Conservation (phyloP, 2,329 filamentous ascomycete species). For the Aspergillus novoparasiticus region DNA sequence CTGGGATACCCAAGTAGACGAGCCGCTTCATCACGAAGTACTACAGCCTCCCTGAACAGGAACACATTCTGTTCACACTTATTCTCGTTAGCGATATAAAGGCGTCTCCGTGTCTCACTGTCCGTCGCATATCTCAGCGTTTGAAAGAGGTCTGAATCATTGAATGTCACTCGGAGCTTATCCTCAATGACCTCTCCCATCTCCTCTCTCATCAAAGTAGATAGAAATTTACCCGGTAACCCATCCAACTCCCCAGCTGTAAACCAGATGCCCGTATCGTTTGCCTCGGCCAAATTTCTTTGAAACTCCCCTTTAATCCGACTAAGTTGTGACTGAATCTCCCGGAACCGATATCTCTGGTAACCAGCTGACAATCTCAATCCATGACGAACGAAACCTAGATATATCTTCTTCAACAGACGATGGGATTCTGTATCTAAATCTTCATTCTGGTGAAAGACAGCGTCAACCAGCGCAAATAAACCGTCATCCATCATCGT, state of each 20-base stretch:
- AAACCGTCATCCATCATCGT: not conserved
- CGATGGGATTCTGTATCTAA: not conserved
- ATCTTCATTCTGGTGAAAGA: fast-evolving
- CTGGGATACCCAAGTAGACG: not conserved
- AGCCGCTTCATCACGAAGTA: not conserved
- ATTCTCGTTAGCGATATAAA: not conserved
- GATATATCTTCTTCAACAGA: not conserved
- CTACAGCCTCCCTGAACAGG: not conserved
- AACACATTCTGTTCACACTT: not conserved
- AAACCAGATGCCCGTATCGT: not conserved
- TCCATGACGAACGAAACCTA: not conserved
- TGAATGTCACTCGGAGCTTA: not conserved
- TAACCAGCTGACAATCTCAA: not conserved
- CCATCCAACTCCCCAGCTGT: not conserved
- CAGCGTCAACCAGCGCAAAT: not conserved
- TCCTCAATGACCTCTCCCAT: not conserved
- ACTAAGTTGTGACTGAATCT: not conserved
- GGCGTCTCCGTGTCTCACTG: not conserved
- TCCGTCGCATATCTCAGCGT: not conserved
- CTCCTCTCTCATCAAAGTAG: not conserved
- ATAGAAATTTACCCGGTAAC: not conserved
- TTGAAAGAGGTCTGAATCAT: not conserved
- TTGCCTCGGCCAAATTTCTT: not conserved
- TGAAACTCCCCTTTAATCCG: not conserved
- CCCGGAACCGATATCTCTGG: not conserved